These are phyloP conservation scores for Dioszegia crocea DNA, from an alignment of 768 basidiomycete genomes.

Conservation along the genomic window DNA sequence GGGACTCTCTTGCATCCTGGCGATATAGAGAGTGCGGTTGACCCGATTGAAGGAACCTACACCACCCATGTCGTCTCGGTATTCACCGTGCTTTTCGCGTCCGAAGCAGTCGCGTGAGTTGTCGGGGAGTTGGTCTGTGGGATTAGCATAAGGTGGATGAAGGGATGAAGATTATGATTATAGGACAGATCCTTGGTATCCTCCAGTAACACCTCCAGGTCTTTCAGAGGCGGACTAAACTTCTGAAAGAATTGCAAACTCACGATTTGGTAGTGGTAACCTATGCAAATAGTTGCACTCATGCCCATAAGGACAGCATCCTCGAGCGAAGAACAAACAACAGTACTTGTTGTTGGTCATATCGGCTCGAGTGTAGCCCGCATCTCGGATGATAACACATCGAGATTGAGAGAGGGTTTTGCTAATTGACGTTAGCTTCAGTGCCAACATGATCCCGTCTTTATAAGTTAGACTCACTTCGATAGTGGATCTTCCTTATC, in stretches of 20 bases:
- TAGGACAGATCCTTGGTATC: too few species aligned
- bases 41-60: slow-evolving; percentile 92
- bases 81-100: slow-evolving; percentile 92
- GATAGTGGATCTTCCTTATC: slow-evolving; percentile 95
- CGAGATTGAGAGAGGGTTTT: slow-evolving; percentile 92
- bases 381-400: slow-evolving; percentile 80
- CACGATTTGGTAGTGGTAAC: slow-evolving; percentile 65
- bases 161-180: background rate
- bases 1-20: slow-evolving; percentile 72
- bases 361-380: slow-evolving; percentile 91
- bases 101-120: slow-evolving; percentile 95
- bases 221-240: too few species aligned
- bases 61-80: slow-evolving; percentile 99
- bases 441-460: background rate
- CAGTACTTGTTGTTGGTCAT: slow-evolving; percentile 86
- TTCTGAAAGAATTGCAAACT: slow-evolving; percentile 4
- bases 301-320: slow-evolving; percentile 89
- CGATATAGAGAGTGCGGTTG: slow-evolving; percentile 91
- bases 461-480: slow-evolving; percentile 59
- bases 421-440: slow-evolving; percentile 51
- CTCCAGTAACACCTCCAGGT: too few species aligned
- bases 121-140: slow-evolving; percentile 63
- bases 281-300: slow-evolving; percentile 95
- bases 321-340: slow-evolving; percentile 92
- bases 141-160: slow-evolving; percentile 10